Evolutionary conservation across 2,329 filamentous ascomycete species (phyloP), one percentile per base, ranked within the genome.

Genomic region (Xylariaceae sp.): DNA sequence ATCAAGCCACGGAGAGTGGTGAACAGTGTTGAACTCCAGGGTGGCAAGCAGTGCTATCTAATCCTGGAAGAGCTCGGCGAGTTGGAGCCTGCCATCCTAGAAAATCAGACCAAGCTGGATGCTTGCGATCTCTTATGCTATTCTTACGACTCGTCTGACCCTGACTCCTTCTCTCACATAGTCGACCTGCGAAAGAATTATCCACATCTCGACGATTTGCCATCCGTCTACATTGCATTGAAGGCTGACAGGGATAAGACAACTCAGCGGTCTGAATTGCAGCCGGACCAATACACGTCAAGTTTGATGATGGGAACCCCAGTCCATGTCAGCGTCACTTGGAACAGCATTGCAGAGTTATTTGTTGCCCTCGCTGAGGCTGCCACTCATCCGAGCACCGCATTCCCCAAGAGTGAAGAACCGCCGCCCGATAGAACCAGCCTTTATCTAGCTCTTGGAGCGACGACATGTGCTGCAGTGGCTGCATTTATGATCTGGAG

Each of bases 231-330:
- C 66, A 89, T 90, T 1, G 94, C 92, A 0, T 76, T 97, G 51
- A 99, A 99, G 70, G 94, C 94, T 2, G 94, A 99, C 68, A 83
- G 87, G 58, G 94, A 99, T 68, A 95, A 96, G 68, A 95, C 92
- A 3, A 96, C 90, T n/a, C 94, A 99, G 71, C 82, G 94, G 51
- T 87, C 88, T 52, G 90, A 96, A 67, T 74, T 86, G 55, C 92
- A 96, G 68, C 94, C 94, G 1, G 94, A 99, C 65, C 86, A 90
- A 56, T 96, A 96, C 70, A 95, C 91, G 0, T 83, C 86, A 44
- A 78, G 80, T 35, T 74, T 95, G 59, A 91, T 89, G 66, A 95
- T 97, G 88, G 85, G 87, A 48, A 85, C 91, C 2, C 94, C 94
- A 6, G 74, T 97, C 38, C 95, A 99, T 71, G 94, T 96, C 46